Evolutionary conservation across 2,329 filamentous ascomycete genomes (phyloP).

Genomic region (Paecilomyces sp.): DNA sequence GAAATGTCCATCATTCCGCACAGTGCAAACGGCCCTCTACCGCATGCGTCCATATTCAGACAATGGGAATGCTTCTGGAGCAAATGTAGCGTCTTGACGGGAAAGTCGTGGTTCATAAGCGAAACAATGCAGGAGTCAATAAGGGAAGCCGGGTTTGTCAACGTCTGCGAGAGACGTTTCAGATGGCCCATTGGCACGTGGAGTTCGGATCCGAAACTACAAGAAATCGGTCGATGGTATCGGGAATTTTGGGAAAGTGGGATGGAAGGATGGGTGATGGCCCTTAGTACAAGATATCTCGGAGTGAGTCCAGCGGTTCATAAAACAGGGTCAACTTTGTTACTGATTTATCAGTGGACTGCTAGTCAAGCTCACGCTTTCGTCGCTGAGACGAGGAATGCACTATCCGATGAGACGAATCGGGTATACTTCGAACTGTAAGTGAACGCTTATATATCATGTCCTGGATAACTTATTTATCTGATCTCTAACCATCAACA

Average conservation of each 20-base stretch:
- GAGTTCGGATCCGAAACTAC: slow-evolving; percentile 10
- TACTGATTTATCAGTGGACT: slow-evolving; percentile 16
- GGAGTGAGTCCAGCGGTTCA: slow-evolving; percentile 10
- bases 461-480: not conserved
- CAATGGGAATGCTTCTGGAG: slow-evolving; percentile 10
- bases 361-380: slow-evolving; percentile 18
- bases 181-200: slow-evolving; percentile 18
- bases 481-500: not conserved
- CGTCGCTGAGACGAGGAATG: slow-evolving; percentile 10
- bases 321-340: not conserved
- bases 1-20: slow-evolving; percentile 34
- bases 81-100: slow-evolving; percentile 20
- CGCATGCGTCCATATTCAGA: slow-evolving; percentile 21
- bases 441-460: slow-evolving; percentile 1
- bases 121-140: slow-evolving; percentile 19
- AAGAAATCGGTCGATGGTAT: slow-evolving; percentile 15
- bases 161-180: slow-evolving; percentile 17
- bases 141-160: slow-evolving; percentile 16
- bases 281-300: slow-evolving; percentile 16
- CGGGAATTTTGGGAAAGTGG: slow-evolving; percentile 18
- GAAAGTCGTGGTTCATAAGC: slow-evolving; percentile 14
- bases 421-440: slow-evolving; percentile 17
- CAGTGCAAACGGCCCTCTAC: slow-evolving; percentile 31
- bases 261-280: slow-evolving; percentile 22
- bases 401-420: slow-evolving; percentile 7